Evolutionary conservation across 202 grass and related monocot species (phyloP).

Genomic region (Schoenoplectus triqueter): DNA sequence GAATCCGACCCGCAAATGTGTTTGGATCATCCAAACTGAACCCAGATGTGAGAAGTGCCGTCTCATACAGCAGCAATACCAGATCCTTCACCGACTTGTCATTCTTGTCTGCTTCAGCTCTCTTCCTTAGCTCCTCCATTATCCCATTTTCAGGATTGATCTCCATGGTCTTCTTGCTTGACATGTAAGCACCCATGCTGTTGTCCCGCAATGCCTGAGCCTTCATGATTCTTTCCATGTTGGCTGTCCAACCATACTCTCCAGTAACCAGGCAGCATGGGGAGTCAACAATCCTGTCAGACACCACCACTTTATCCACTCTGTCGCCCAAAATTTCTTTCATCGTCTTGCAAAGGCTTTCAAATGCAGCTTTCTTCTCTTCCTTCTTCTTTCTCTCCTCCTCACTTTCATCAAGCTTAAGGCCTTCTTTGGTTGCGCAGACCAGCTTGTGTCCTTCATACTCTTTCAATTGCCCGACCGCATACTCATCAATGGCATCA

Average conservation of each 20-base stretch:
- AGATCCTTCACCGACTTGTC: constrained; percentile 59
- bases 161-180: constrained; percentile 56
- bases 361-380: constrained; percentile 48
- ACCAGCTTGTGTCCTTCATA: constrained; percentile 56
- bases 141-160: constrained; percentile 60
- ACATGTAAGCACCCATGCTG: constrained; percentile 51
- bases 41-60: constrained; percentile 48
- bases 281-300: constrained; percentile 64
- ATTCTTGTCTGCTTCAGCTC: constrained; percentile 52
- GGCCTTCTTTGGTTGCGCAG: constrained; percentile 51
- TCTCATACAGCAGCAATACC: constrained; percentile 52
- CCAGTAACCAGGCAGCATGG: constrained; percentile 60
- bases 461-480: constrained; percentile 55
- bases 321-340: constrained; percentile 52
- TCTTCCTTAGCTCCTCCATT: constrained; percentile 57
- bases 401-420: constrained; percentile 43
- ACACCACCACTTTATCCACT: constrained; percentile 69
- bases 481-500: constrained; percentile 56
- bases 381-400: constrained; percentile 60
- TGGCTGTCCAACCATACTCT: constrained; percentile 56
- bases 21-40: constrained; percentile 59
- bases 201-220: constrained; percentile 48
- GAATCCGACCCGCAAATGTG: constrained; percentile 52
- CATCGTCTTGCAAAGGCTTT: constrained; percentile 55
- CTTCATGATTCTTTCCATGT: constrained; percentile 65